A percentile compares a stretch with the other conserved stretches of the same genome.
Conservation (phyloP, 2,329 filamentous ascomycete genomes). For the Sarocladium brachiariae region DNA sequence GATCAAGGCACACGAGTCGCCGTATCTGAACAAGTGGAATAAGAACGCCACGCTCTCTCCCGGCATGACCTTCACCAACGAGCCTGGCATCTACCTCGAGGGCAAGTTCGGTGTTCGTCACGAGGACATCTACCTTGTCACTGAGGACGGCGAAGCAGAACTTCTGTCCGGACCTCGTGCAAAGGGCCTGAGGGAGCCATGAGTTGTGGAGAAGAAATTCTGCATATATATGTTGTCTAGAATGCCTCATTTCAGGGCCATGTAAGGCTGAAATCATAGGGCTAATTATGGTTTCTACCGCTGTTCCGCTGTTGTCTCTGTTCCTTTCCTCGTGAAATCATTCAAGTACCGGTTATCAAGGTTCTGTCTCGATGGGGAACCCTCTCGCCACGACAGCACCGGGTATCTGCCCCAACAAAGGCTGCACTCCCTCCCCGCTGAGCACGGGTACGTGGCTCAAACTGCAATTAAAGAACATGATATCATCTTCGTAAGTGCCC, state of each 20-base stretch:
- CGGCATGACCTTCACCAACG: slow-evolving; percentile 58
- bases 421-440: slow-evolving; percentile 17
- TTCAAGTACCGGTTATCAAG: background rate
- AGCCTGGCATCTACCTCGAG: slow-evolving; percentile 56
- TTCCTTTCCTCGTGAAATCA: background rate
- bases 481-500: slow-evolving; percentile 26
- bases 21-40: slow-evolving; percentile 59
- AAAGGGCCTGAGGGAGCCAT: slow-evolving; percentile 5
- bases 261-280: too few relatives aligned
- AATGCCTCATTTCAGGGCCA: background rate
- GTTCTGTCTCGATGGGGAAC: slow-evolving; percentile 22
- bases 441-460: slow-evolving; percentile 25
- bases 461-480: slow-evolving; percentile 27
- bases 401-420: slow-evolving; percentile 23
- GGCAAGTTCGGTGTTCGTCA: slow-evolving; percentile 55
- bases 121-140: slow-evolving; percentile 55
- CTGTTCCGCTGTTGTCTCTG: too few relatives aligned
- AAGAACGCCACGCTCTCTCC: slow-evolving; percentile 35
- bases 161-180: slow-evolving; percentile 25
- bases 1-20: slow-evolving; percentile 60
- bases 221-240: background rate
- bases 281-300: too few relatives aligned
- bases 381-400: slow-evolving; percentile 27
- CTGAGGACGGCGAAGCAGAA: slow-evolving; percentile 40
- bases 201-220: background rate